Evolutionary conservation across 2,329 filamentous ascomycete genomes (phyloP), one percentile per base, ranked within the genome.

Genomic region (Venturia pyrina): DNA sequence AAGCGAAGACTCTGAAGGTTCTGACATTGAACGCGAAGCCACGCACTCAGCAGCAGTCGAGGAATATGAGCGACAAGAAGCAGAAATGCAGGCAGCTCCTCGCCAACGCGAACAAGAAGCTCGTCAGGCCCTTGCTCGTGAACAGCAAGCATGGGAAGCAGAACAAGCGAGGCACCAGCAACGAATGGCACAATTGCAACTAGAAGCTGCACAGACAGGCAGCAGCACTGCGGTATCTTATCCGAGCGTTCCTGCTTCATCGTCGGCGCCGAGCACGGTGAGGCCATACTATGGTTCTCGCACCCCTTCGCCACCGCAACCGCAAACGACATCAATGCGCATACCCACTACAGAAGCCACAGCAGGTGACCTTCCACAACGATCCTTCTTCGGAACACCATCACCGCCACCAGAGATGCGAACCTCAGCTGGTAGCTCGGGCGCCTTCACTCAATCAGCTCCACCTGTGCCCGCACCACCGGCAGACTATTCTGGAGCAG

Each of bases 401-500:
- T 59, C 53, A n/a, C 53, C 53, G 11, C 53, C 53, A 37, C 53
- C 53, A 21, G 53, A 59, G 28, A 37, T 37, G 53, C 53, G 32
- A 19, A 62, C 60, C 11, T 28, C 40, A 17, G 43, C 40, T 21
- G 60, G 8, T 24, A 43, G 40, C 43, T 44, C 60, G 8, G 37
- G n/a, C 8, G 15, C 43, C 17, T 43, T 43, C 15, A 28, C n/a
- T 4, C 37, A 19, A 19, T 46, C 37, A 24, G 40, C 37, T 44
- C 60, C 40, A 17, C 60, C 60, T n/a, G 43, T 62, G 15, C 60
- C 60, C 28, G 62, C 62, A 32, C 28, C 70, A 50, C 19, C 48
- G 10, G 32, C 28, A 91, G 87, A 81, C n/a, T 76, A 81, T 8
- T 56, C 50, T 10, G 69, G 69, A 5, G 40, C 53, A 19, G 83